Conservation (phyloP, 192 early-diverging fungal genomes). For the Gonapodya prolifera region DNA sequence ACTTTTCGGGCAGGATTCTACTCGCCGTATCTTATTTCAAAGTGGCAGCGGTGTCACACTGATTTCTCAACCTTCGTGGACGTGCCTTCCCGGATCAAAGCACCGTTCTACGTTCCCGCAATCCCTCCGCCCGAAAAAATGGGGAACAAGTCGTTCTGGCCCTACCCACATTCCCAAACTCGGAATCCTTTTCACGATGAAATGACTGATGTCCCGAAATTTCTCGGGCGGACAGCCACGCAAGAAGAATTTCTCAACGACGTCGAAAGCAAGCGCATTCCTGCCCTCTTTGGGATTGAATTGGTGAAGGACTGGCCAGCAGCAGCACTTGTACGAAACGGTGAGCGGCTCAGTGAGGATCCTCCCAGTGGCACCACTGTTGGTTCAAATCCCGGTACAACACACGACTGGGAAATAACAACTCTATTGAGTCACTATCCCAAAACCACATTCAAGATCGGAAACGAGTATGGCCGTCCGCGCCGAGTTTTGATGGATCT, state of each 20-base stretch:
- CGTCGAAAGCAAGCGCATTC: background rate
- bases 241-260: background rate
- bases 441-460: slow-evolving; percentile 10
- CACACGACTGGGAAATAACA: background rate
- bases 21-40: background rate
- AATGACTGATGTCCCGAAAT: background rate
- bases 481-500: slow-evolving; percentile 42
- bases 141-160: background rate
- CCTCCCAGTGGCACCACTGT: background rate
- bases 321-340: too few species aligned
- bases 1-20: slow-evolving; percentile 5
- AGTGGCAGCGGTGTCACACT: slow-evolving; percentile 12
- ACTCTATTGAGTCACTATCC: background rate
- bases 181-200: background rate
- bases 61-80: slow-evolving; percentile 6
- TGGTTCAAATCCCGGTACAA: background rate
- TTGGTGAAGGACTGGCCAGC: background rate
- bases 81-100: background rate
- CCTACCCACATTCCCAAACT: background rate
- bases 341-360: background rate
- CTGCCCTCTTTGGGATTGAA: background rate
- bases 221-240: too few species aligned
- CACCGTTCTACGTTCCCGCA: background rate
- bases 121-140: background rate
- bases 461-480: slow-evolving; percentile 9